phyloP scores from a whole-genome alignment of 2,329 filamentous ascomycete genomes.

The Pseudogymnoascus sp. region DNA sequence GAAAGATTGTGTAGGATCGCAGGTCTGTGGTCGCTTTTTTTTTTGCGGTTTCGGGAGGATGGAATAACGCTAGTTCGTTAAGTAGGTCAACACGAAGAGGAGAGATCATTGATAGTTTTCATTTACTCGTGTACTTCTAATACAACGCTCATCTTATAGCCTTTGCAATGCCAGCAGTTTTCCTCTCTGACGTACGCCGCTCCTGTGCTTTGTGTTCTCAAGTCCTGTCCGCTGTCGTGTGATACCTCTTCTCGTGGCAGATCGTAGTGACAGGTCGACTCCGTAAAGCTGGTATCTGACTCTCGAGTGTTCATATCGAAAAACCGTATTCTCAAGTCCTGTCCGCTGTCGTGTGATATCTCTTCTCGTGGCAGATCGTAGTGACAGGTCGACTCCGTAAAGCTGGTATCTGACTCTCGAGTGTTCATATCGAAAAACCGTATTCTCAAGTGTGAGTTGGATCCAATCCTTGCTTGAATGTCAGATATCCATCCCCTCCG shows the following conservation, averaged over 20 bases:
- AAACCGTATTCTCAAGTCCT: too few relatives aligned
- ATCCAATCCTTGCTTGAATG: not conserved
- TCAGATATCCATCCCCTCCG: not conserved
- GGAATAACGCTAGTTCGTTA: not conserved
- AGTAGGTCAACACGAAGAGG: not conserved
- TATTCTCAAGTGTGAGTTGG: not conserved
- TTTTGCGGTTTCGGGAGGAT: not conserved
- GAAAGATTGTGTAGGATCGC: not conserved
- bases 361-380: not conserved
- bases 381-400: not conserved
- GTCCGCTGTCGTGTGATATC: too few relatives aligned
- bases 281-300: not conserved
- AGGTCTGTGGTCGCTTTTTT: not conserved
- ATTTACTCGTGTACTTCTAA: conserved; percentile 2
- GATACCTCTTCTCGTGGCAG: not conserved
- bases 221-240: too few relatives aligned
- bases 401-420: not conserved
- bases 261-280: not conserved
- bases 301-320: not conserved
- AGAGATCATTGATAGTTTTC: not conserved
- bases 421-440: not conserved
- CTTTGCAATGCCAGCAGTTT: conserved; percentile 4
- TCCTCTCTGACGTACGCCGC: not conserved
- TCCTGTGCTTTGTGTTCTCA: too few relatives aligned
- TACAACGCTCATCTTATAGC: not conserved